Evolutionary conservation across 768 basidiomycete species (phyloP).

Genomic region (Zangia roseola): DNA sequence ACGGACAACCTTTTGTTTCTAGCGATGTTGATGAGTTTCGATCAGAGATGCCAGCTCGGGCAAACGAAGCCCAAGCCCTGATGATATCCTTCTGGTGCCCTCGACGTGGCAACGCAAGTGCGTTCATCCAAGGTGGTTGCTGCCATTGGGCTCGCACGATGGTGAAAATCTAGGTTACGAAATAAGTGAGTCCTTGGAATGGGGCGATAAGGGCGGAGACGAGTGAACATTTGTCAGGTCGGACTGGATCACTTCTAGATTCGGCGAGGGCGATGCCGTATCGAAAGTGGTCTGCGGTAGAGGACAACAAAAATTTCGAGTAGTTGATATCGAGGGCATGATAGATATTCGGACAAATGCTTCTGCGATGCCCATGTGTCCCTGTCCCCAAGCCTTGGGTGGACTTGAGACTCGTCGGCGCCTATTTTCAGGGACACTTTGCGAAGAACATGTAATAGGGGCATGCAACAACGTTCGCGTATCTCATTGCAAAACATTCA

Average conservation of each 20-base stretch:
- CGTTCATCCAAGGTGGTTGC: conserved; percentile 31
- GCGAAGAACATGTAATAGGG: too few species aligned
- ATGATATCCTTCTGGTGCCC: too few species aligned
- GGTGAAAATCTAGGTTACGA: conserved; percentile 22
- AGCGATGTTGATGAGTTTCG: conserved; percentile 5
- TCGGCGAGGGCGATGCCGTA: neutral
- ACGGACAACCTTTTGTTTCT: conserved; percentile 13
- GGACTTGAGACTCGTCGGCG: too few species aligned
- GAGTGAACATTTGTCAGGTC: conserved; percentile 11
- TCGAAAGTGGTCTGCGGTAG: conserved; percentile 11
- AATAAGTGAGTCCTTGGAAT: conserved; percentile 19
- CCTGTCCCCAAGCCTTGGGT: too few species aligned
- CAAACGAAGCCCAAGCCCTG: neutral
- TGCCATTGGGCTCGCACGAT: conserved; percentile 24
- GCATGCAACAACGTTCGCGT: too few species aligned
- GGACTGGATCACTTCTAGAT: conserved; percentile 16
- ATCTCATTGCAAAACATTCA: too few species aligned
- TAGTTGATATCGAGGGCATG: neutral
- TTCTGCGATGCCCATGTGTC: too few species aligned
- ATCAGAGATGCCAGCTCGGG: too few species aligned
- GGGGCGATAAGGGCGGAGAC: conserved; percentile 26
- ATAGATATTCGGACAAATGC: too few species aligned
- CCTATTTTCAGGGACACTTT: too few species aligned
- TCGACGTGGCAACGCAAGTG: too few species aligned
- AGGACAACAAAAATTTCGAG: conserved; percentile 15